Percentiles rank a stretch among this genome's conserved stretches.
Evolutionary conservation across 1,284 basidiomycete species (phyloP).

Genomic region (Coniferiporia weirii): DNA sequence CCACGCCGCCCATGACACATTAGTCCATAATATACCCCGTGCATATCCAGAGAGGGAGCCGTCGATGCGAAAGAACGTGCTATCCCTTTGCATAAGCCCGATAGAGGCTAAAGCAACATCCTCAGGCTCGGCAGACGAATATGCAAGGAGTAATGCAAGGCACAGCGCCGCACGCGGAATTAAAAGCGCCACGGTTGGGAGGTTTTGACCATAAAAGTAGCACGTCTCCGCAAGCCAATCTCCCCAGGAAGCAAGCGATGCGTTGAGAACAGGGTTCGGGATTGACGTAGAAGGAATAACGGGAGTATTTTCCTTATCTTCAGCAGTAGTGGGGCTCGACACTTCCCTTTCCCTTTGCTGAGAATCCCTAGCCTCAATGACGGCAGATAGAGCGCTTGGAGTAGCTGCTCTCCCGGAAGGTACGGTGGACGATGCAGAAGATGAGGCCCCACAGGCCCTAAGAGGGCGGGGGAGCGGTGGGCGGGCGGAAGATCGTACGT

Average conservation of each 20-base stretch:
- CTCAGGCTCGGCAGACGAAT: conserved; percentile 46
- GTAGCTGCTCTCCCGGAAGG: conserved; percentile 11
- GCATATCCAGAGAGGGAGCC: conserved; percentile 71
- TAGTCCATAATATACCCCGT: conserved; percentile 66
- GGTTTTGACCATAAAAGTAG: conserved; percentile 75
- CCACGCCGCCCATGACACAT: conserved; percentile 73
- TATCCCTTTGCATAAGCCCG: conserved; percentile 51
- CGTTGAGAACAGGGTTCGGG: not conserved
- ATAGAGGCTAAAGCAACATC: conserved; percentile 43
- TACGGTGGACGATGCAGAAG: conserved; percentile 6
- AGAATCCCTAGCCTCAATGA: conserved; percentile 8
- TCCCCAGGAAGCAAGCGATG: conserved; percentile 25
- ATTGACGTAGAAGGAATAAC: conserved; percentile 1
- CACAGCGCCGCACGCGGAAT: conserved; percentile 75
- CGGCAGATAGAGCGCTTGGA: conserved; percentile 11
- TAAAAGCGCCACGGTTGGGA: conserved; percentile 69
- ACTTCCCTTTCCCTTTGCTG: conserved; percentile 11
- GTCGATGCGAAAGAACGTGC: conserved; percentile 64
- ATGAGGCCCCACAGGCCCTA: conserved; percentile 10
- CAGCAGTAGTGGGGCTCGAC: not conserved
- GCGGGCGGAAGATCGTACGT: conserved; percentile 69
- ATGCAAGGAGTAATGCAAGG: conserved; percentile 63
- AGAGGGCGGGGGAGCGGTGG: conserved; percentile 16
- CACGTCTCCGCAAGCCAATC: conserved; percentile 74
- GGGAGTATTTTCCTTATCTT: conserved; percentile 6